phyloP scores from a whole-genome alignment of 441 rosid species.

The Syzygium malaccense region DNA sequence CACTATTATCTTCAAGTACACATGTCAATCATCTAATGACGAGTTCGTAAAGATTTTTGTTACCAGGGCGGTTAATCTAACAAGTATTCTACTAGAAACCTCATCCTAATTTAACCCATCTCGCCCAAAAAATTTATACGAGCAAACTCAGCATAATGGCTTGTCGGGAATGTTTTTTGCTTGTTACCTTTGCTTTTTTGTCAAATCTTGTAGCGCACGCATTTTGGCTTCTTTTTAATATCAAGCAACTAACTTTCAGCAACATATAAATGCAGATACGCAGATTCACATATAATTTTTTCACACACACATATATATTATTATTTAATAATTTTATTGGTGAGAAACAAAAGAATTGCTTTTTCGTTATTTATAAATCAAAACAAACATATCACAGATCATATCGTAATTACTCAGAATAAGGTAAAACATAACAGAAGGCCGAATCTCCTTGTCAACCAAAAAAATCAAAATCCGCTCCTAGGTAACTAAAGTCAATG shows the following conservation, averaged over 20 bases:
- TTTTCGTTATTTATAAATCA: neutral
- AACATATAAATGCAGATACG: neutral
- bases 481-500: neutral
- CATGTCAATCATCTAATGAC: neutral
- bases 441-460: neutral
- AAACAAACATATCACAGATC: neutral
- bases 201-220: neutral
- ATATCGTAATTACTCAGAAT: neutral
- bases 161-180: neutral
- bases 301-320: neutral
- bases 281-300: neutral
- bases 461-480: neutral
- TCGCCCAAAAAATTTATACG: neutral
- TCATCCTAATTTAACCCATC: neutral
- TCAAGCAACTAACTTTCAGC: neutral
- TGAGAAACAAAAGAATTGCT: neutral
- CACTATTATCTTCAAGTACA: neutral
- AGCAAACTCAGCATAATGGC: neutral
- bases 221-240: neutral
- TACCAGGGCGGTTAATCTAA: neutral
- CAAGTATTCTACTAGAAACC: neutral
- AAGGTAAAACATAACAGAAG: neutral
- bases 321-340: neutral
- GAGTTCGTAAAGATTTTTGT: neutral
- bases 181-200: neutral